These are phyloP conservation scores for Cystobasidium slooffiae DNA, from an alignment of 1,284 basidiomycete species.

Conservation along the genomic window DNA sequence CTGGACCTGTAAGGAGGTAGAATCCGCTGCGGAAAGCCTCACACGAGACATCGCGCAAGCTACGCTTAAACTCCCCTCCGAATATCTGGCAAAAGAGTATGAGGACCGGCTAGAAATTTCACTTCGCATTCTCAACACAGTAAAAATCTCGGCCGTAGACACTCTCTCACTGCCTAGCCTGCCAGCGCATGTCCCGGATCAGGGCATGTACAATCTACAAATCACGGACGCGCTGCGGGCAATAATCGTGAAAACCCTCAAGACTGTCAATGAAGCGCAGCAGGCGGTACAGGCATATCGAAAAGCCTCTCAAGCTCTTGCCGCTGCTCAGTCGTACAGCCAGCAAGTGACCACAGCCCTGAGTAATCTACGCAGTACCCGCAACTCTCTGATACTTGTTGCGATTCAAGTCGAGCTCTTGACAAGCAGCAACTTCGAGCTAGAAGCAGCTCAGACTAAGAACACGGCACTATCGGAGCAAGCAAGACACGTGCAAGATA, in stretches of 20 bases:
- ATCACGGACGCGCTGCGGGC: background rate
- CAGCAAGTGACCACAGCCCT: background rate
- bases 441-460: background rate
- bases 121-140: background rate
- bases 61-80: slow-evolving; percentile 24
- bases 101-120: background rate
- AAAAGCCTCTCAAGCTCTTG: background rate
- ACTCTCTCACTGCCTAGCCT: slow-evolving; percentile 6
- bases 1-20: slow-evolving; percentile 11
- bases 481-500: background rate
- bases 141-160: background rate
- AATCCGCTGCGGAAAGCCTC: background rate
- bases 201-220: background rate
- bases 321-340: slow-evolving; percentile 5
- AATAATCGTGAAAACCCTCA: background rate
- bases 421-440: background rate
- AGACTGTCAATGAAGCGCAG: background rate
- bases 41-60: slow-evolving; percentile 31
- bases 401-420: background rate
- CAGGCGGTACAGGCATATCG: slow-evolving; percentile 9
- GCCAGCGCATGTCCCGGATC: background rate
- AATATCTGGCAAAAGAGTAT: slow-evolving; percentile 16
- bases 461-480: background rate
- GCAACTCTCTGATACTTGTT: background rate
- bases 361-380: background rate